These are phyloP conservation scores for Fusarium globosum DNA, from an alignment of 2,329 filamentous ascomycete genomes.

Conservation along the genomic window DNA sequence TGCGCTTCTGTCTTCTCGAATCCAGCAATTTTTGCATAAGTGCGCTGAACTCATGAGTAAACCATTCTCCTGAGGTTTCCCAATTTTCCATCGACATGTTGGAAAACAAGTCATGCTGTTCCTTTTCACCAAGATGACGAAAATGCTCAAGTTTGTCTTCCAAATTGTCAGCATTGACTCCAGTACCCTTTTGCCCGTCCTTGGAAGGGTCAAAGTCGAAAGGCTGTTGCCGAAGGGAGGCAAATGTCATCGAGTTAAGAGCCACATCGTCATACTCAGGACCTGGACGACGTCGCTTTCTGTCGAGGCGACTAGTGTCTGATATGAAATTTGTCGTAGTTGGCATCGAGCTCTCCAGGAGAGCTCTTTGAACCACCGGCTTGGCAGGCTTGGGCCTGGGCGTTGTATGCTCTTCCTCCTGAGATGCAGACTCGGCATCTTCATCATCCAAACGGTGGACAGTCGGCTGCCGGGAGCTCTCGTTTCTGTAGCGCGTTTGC, in stretches of 20 bases:
- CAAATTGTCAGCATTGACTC: conserved; percentile 55
- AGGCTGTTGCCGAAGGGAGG: conserved; percentile 60
- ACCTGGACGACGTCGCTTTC: conserved; percentile 57
- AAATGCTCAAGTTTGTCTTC: conserved; percentile 63
- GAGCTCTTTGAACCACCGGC: conserved; percentile 29
- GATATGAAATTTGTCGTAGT: conserved; percentile 9
- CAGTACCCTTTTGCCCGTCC: conserved; percentile 50
- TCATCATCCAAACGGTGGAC: conserved; percentile 43
- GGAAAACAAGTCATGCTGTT: conserved; percentile 63
- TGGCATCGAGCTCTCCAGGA: conserved; percentile 42
- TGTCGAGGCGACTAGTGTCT: conserved; percentile 38
- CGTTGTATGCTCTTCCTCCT: conserved; percentile 40
- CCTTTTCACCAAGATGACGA: conserved; percentile 56
- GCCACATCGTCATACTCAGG: conserved; percentile 68
- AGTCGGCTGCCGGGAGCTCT: conserved; percentile 29
- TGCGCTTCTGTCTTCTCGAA: conserved; percentile 62
- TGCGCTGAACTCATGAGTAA: conserved; percentile 63
- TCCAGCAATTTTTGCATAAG: conserved; percentile 61
- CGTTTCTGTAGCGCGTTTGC: conserved; percentile 30
- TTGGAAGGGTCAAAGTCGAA: conserved; percentile 69
- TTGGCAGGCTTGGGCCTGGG: conserved; percentile 41
- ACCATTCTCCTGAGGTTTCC: conserved; percentile 71
- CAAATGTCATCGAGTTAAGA: conserved; percentile 65
- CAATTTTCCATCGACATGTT: conserved; percentile 66
- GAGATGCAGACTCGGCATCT: conserved; percentile 29